Base-by-base conservation (phyloP, 1,139 yeast genomes). In the Debaryomycetaceae sp. region DNA sequence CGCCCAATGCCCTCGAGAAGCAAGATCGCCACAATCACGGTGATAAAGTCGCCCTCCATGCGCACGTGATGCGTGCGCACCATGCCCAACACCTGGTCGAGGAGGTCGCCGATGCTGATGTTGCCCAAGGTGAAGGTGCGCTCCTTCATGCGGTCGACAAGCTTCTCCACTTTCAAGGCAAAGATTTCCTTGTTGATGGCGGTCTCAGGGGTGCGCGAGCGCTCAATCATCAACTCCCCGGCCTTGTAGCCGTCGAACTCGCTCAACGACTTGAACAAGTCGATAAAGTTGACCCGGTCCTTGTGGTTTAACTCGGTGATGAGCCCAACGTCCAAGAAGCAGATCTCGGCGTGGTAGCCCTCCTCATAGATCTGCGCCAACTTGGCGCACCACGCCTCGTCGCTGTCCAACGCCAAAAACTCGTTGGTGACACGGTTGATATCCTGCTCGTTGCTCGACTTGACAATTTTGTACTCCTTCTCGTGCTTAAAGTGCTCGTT, bases 31-130 rank as follows among this genome's bases (percentile, higher is more conserved):
- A 91, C 88, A 12, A 91, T 83, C 17, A 93, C 95, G 16, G 95
- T 86, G 28, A 91, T 81, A 49, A 91, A 91, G 53, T 91, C 98
- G 5, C 95, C 94, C 49, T 91, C 99, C 96, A 93, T 84, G 50
- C 96, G 71, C 14, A 91, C 98, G 54, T 93, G 99, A 53, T 91
- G 98, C 12, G 68, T 65, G 36, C 97, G 70, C 12, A 93, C 97
- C 96, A 91, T 88, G 2, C 79, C 66, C 38, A 91, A 67, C 65
- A 91, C 91, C 49, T 79, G 83, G 44, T 88, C 93, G 36, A 91
- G 64, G 38, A 93, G 65, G 50, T 89, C 97, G 3, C 97, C 97
- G 40, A 91, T 83, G 29, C 93, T 83, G 15, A 93, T 83, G 33
- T 86, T 83, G 0, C 98, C 98, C 34, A 91, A 63, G 0, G 97